A percentile compares a stretch with the other conserved stretches of the same genome.
phyloP scores from a whole-genome alignment of 768 basidiomycete species.

The Clathrus columnatus region DNA sequence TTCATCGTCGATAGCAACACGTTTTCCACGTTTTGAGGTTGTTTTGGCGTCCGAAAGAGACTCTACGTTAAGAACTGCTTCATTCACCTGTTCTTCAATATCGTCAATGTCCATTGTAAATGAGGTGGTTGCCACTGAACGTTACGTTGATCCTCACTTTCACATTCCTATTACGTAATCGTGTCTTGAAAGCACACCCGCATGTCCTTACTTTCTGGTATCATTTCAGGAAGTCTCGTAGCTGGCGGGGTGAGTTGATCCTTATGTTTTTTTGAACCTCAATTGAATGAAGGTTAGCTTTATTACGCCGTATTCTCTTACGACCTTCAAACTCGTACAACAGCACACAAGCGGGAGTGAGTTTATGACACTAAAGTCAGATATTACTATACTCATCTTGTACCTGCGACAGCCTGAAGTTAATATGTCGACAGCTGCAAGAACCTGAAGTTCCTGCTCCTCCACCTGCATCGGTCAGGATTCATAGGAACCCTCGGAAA shows the following conservation, averaged over 20 bases:
- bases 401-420: conserved; percentile 33
- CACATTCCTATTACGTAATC: conserved; percentile 10
- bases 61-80: neutral
- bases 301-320: conserved; percentile 58
- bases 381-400: neutral
- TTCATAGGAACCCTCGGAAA: conserved; percentile 37
- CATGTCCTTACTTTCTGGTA: conserved; percentile 56
- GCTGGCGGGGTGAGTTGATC: conserved; percentile 50
- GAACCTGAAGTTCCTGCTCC: conserved; percentile 44
- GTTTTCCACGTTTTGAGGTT: neutral
- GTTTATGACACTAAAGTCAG: conserved; percentile 17
- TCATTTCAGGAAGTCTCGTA: conserved; percentile 60
- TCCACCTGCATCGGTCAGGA: conserved; percentile 45
- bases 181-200: neutral
- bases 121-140: neutral
- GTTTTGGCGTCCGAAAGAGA: neutral
- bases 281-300: conserved; percentile 28
- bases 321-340: conserved; percentile 39
- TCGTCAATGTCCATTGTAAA: conserved; percentile 7
- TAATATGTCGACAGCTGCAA: conserved; percentile 40
- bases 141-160: neutral
- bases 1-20: conserved; percentile 50
- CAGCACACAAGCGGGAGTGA: conserved; percentile 42
- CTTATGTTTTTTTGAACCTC: neutral
- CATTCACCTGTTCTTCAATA: neutral